Conservation (phyloP, 2,329 filamentous ascomycete species). For the Biscogniauxia mediterranea region DNA sequence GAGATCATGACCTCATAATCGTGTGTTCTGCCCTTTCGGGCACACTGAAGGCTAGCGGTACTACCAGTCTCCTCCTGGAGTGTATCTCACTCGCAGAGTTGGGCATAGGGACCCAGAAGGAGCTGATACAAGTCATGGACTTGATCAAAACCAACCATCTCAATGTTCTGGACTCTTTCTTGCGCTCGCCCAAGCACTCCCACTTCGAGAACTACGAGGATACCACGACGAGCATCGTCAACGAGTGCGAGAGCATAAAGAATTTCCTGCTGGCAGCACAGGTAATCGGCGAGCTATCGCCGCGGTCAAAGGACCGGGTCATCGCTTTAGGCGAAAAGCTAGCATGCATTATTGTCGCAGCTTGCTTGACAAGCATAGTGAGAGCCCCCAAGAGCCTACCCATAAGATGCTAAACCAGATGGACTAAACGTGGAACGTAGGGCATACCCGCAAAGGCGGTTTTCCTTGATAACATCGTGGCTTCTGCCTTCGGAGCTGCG, state of each 20-base stretch:
- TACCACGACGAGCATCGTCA: constrained; percentile 42
- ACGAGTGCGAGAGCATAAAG: constrained; percentile 47
- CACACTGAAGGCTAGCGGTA: constrained; percentile 53
- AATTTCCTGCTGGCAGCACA: constrained; percentile 54
- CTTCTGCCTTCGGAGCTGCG: constrained; percentile 25
- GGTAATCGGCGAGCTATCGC: constrained; percentile 49
- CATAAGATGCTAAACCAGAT: constrained; percentile 2
- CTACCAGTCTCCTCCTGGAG: constrained; percentile 46
- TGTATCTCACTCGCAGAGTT: constrained; percentile 27
- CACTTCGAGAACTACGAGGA: constrained; percentile 34
- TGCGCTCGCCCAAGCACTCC: constrained; percentile 10
- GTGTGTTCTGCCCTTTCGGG: constrained; percentile 57
- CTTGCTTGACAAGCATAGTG: constrained; percentile 29
- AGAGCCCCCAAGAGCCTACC: constrained; percentile 11
- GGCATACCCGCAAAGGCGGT: constrained; percentile 26
- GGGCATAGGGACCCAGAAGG: constrained; percentile 21
- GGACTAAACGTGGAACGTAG: constrained; percentile 8
- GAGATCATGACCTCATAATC: constrained; percentile 48
- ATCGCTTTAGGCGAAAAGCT: constrained; percentile 43
- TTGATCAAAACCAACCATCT: constrained; percentile 51
- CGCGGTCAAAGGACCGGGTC: constrained; percentile 48
- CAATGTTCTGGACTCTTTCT: constrained; percentile 32
- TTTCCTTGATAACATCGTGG: constrained; percentile 28
- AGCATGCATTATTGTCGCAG: constrained; percentile 30
- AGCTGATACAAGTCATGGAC: constrained; percentile 48